These are phyloP conservation scores for Solanum rostratum DNA, from an alignment of 257 asterid genomes.

Conservation along the genomic window DNA sequence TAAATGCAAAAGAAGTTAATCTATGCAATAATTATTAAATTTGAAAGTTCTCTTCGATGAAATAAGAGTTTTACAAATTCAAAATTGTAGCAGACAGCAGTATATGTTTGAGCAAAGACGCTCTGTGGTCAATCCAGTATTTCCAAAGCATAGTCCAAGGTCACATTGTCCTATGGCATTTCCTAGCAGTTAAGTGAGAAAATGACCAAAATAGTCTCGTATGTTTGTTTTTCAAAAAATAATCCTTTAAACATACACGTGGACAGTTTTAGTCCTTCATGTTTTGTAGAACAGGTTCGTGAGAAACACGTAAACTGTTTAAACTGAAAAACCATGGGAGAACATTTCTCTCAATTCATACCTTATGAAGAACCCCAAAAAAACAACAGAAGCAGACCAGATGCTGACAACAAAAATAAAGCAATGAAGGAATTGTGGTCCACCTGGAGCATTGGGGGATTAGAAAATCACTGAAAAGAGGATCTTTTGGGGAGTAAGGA, in stretches of 20 bases:
- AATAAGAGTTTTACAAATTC: neutral
- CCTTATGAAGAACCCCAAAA: neutral
- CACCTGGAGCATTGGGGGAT: neutral
- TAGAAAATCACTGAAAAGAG: neutral
- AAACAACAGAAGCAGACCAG: neutral
- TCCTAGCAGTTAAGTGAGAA: neutral
- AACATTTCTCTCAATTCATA: neutral
- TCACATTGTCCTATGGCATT: neutral
- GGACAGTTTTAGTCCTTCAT: neutral
- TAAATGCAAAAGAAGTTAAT: neutral
- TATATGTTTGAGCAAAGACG: neutral
- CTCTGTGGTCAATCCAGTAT: neutral
- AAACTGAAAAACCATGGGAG: neutral
- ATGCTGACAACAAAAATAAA: neutral
- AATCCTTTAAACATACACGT: neutral
- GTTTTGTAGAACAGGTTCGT: neutral
- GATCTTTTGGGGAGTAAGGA: neutral
- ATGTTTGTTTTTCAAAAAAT: neutral
- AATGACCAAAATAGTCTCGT: neutral
- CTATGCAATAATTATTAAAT: neutral
- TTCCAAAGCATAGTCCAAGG: neutral
- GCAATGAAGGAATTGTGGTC: neutral
- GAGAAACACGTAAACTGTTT: neutral
- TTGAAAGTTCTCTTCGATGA: neutral
- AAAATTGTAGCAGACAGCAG: neutral